Evolutionary conservation across 345 rosid species (phyloP).

Genomic region (Murraya paniculata): DNA sequence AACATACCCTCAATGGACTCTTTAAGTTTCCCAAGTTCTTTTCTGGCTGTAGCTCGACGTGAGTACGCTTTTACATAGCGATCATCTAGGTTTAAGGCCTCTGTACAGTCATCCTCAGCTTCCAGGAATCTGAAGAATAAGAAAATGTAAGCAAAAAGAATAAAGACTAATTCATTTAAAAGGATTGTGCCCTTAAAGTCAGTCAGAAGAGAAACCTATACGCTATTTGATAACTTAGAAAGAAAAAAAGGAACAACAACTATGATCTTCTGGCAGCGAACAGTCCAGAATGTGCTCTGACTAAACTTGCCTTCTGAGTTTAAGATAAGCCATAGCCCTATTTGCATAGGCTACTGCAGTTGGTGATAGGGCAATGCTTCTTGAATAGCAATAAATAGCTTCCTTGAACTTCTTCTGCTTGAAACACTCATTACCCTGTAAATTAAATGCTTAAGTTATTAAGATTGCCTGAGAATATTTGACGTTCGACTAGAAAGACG

Average conservation of each 20-base stretch:
- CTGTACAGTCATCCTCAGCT: constrained; percentile 92
- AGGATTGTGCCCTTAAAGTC: not conserved
- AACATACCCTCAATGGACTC: constrained; percentile 73
- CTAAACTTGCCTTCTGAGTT: constrained; percentile 55
- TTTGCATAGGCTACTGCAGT: constrained; percentile 86
- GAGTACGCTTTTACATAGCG: constrained; percentile 87
- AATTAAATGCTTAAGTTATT: not conserved
- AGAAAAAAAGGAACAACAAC: not conserved
- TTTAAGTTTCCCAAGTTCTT: constrained; percentile 68
- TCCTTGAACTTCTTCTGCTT: constrained; percentile 81
- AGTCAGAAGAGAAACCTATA: not conserved
- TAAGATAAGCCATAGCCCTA: constrained; percentile 92
- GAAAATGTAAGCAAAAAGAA: constrained; percentile 8
- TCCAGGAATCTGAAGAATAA: constrained; percentile 54
- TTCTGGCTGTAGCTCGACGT: constrained; percentile 88
- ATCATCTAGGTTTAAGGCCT: constrained; percentile 88
- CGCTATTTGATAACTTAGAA: not conserved
- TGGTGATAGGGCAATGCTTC: constrained; percentile 85
- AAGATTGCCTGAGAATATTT: not conserved
- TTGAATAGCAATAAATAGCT: constrained; percentile 84
- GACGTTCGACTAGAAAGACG: not conserved
- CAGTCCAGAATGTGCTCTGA: not conserved
- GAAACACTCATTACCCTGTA: constrained; percentile 80
- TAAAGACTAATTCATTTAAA: not conserved
- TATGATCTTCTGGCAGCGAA: not conserved